Evolutionary conservation across 305 asterid species (phyloP), one percentile per base, ranked within the genome.

Genomic region (Striga hermonthica): DNA sequence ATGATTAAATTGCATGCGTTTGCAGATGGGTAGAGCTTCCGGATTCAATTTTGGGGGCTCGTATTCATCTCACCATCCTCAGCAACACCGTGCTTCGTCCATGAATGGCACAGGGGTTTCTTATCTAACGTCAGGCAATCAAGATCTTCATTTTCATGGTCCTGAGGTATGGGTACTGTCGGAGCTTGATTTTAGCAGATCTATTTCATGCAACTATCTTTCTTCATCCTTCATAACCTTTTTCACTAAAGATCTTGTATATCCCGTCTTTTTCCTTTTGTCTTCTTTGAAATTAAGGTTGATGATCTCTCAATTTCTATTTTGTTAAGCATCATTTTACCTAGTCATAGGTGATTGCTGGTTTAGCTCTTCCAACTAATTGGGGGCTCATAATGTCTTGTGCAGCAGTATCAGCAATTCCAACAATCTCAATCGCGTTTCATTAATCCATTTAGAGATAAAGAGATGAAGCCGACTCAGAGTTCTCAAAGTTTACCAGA

Each of bases 1-100:
- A 64, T 68, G 57, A 43, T 58, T 67, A 54, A 59, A 60, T 22
- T 73, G 59, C 62, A 55, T 69, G 54, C 50, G 58, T 72, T 73
- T 39, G 68, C 76, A 90, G 97, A 75, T 90, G 80, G 97, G 90
- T 70, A 82, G 97, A 78, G 85, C 98, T 62, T 14, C 92, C 53
- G 98, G 92, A 62, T 78, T 86, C 57, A 81, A 78, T 68, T 84
- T 84, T 71, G 91, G 94, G 66, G 93, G 90, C 62, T 77, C 88
- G 10, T 82, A 81, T 75, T 81, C 95, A 57, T 80, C 97, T 34
- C 92, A 87, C 77, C 86, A 83, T 73, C 81, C 81, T 58, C 91
- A 83, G 68, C 97, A 87, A 70, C 96, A 86, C 76, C 91, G 84
- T 68, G 75, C 82, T 78, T 82, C 96, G 35, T 80, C 95, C 65